These are phyloP conservation scores for Tricholoma furcatifolium DNA, from an alignment of 768 basidiomycete genomes.

Conservation along the genomic window DNA sequence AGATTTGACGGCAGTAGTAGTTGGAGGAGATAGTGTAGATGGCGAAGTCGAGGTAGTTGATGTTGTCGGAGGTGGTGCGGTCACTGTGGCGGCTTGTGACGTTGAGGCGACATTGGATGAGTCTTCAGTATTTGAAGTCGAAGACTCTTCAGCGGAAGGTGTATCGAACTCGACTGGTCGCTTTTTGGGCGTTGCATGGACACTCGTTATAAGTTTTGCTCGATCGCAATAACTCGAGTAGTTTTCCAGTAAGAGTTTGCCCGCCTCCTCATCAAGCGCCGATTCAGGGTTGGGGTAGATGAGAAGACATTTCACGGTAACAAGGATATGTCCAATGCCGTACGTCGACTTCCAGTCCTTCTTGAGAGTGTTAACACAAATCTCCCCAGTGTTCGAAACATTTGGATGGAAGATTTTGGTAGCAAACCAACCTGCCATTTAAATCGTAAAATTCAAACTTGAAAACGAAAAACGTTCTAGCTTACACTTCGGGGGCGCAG, in stretches of 20 bases:
- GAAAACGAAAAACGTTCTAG: constrained; percentile 6
- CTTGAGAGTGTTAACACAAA: constrained; percentile 96
- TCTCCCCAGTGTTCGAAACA: constrained; percentile 85
- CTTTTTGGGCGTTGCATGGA: constrained; percentile 84
- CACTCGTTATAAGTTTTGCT: constrained; percentile 84
- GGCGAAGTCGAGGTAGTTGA: constrained; percentile 21
- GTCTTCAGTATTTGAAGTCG: constrained; percentile 27
- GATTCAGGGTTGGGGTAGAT: constrained; percentile 98
- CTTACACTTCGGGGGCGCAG: constrained; percentile 91
- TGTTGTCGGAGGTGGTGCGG: constrained; percentile 18
- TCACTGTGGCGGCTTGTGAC: constrained; percentile 19
- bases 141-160: constrained; percentile 33
- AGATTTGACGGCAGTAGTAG: constrained; percentile 44
- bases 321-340: constrained; percentile 87
- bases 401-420: constrained; percentile 99
- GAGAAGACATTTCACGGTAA: constrained; percentile 92
- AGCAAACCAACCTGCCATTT: constrained; percentile 70
- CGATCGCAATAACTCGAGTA: constrained; percentile 87
- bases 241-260: constrained; percentile 86
- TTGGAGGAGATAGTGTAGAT: constrained; percentile 37
- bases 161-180: constrained; percentile 71
- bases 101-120: constrained; percentile 27
- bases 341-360: constrained; percentile 95
- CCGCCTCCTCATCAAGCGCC: constrained; percentile 94
- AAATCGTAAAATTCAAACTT: constrained; percentile 8